Evolutionary conservation across 1,139 yeast species (phyloP).

Genomic region (Barnettozyma hawaiiensis): DNA sequence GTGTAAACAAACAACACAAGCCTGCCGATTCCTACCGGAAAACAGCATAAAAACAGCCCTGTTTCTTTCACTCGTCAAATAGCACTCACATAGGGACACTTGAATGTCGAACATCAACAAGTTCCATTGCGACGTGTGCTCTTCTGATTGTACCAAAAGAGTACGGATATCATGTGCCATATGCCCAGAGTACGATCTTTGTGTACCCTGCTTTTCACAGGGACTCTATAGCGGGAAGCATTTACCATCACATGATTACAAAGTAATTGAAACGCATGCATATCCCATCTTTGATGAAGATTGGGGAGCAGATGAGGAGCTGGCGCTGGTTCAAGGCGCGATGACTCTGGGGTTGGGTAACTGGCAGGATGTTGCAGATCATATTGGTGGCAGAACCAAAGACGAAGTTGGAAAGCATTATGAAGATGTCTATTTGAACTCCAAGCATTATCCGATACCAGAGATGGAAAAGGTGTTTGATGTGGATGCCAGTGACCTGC

Average conservation of each 20-base stretch:
- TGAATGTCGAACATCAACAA: slow-evolving; percentile 32
- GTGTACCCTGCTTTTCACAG: slow-evolving; percentile 92
- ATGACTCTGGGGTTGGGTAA: slow-evolving; percentile 90
- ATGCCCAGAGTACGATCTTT: slow-evolving; percentile 87
- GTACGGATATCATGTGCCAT: slow-evolving; percentile 89
- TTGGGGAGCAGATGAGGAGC: slow-evolving; percentile 99
- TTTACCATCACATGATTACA: slow-evolving; percentile 91
- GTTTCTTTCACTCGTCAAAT: not conserved
- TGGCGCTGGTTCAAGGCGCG: slow-evolving; percentile 82
- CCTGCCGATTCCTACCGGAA: not conserved
- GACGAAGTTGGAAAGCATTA: slow-evolving; percentile 91
- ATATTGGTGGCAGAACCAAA: slow-evolving; percentile 85
- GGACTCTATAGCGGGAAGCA: slow-evolving; percentile 81
- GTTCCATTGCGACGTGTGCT: slow-evolving; percentile 93
- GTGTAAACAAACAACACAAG: not conserved
- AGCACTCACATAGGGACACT: not conserved
- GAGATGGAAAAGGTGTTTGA: slow-evolving; percentile 68
- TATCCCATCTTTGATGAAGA: slow-evolving; percentile 85
- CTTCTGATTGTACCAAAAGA: slow-evolving; percentile 88
- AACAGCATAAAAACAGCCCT: not conserved
- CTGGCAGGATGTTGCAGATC: slow-evolving; percentile 96
- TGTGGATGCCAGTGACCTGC: slow-evolving; percentile 62
- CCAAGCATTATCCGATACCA: slow-evolving; percentile 73
- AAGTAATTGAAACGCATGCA: slow-evolving; percentile 88
- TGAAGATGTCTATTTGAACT: slow-evolving; percentile 59